Evolutionary conservation across 2,329 filamentous ascomycete genomes (phyloP), one percentile per base, ranked within the genome.

Genomic region (Akanthomyces muscarius): DNA sequence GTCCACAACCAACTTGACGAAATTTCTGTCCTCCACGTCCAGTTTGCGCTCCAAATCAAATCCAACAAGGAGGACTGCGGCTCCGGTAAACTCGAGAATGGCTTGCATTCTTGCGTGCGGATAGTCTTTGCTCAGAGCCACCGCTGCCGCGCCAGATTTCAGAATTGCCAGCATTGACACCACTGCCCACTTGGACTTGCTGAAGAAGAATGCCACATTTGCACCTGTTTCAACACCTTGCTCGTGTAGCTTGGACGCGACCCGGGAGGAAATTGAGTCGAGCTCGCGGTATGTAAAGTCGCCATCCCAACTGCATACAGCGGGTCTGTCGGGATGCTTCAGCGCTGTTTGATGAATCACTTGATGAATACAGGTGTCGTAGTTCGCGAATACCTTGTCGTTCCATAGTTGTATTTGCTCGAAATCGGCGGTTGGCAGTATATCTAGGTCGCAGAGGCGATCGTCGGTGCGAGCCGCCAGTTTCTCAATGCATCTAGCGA

Each of bases 151-250:
- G 10, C 47, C 47, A 11, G 23, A 28, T 18, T 50, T 50, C 23
- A 79, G 81, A 7, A 80, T 80, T 61, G 78, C 73, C 0, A 83
- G 71, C 3, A 80, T 70, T 7, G 83, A 71, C n/a, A 78, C 80
- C 38, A 80, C 81, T 5, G 81, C 79, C 66, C 82, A 80, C 73
- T 81, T 81, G 28, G 80, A 70, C 23, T 68, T 69, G 51, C 68
- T 67, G 52, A 71, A 70, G 5, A 78, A 50, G 47, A 50, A 30
- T 6, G 47, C 78, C 3, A 76, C 74, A 2, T 79, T 79, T 8
- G 75, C 69, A 5, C 71, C 74, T 1, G 64, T 60, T 6, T 73
- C 68, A 0, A 71, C 68, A 0, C 75, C 73, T 36, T 74, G 66
- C 2, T 71, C 69, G 63, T 76, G 77, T 0, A 16, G 69, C 63